Evolutionary conservation across 305 asterid genomes (phyloP), one percentile per base, ranked within the genome.

Genomic region (Vinca major): DNA sequence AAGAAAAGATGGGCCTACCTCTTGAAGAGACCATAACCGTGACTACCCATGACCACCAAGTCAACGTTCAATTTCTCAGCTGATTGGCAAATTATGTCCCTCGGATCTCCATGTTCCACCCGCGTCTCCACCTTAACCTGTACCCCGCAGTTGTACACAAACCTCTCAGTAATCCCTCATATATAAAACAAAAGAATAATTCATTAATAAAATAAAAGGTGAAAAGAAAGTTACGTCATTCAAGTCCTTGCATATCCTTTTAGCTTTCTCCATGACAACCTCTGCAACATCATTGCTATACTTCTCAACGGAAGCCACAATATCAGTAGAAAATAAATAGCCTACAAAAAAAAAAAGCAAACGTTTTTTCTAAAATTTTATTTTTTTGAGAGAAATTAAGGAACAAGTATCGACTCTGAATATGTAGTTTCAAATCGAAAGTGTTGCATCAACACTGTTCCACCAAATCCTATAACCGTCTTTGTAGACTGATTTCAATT

Each of bases 31-130:
- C 96, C 93, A 64, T 89, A 82, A 47, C 96, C 96, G 74, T 78
- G 96, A 71, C 84, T 82, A 62, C 97, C 95, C 82, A 90, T 53
- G 40, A 88, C 89, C 36, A 90, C 79, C 67, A 85, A 33, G 71
- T 88, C 95, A 66, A 84, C 93, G 13, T 81, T 80, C 65, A 86
- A 71, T 65, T 66, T 83, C 70, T 85, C 86, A 0, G 89, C 90
- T 62, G 62, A 84, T 36, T 79, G 78, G 70, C 90, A 90, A 39
- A 90, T 90, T 62, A 84, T 86, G 70, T 90, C 97, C 86, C 97
- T 86, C 36, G 94, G 84, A 82, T 90, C 96, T 1, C 96, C 96
- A 17, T 57, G 61, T 66, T 85, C 90, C 71, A 80, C 80, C 79
- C 66, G 61, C 45, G 69, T 86, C 88, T 90, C 94, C 85, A 90